These are phyloP conservation scores for Dactylellina haptotyla DNA, from an alignment of 2,329 filamentous ascomycete genomes.

Conservation along the genomic window DNA sequence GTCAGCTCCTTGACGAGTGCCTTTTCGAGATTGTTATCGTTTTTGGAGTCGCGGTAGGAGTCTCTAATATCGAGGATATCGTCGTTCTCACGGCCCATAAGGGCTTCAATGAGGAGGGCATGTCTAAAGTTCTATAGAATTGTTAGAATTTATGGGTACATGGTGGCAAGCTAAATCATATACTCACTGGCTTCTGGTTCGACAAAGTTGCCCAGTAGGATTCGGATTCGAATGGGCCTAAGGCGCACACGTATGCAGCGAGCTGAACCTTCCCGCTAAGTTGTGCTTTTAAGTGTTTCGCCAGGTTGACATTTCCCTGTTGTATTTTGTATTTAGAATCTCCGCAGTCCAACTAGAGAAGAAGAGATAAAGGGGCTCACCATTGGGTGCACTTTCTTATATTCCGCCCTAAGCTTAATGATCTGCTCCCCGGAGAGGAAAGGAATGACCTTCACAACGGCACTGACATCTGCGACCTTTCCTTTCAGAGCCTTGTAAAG, in stretches of 20 bases:
- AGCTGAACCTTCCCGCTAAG: slow-evolving; percentile 80
- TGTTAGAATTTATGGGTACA: slow-evolving; percentile 70
- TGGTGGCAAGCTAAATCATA: not conserved
- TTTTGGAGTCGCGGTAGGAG: slow-evolving; percentile 90
- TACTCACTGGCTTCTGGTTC: slow-evolving; percentile 72
- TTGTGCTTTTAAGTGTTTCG: slow-evolving; percentile 81
- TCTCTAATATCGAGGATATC: slow-evolving; percentile 89
- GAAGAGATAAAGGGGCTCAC: too few relatives aligned
- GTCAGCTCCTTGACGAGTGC: slow-evolving; percentile 95
- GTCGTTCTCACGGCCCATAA: slow-evolving; percentile 89
- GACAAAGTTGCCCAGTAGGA: slow-evolving; percentile 98
- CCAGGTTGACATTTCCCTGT: slow-evolving; percentile 80
- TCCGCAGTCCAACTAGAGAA: slow-evolving; percentile 68
- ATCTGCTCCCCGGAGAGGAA: slow-evolving; percentile 86
- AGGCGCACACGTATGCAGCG: slow-evolving; percentile 86
- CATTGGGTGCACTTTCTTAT: slow-evolving; percentile 81
- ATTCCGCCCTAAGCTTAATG: slow-evolving; percentile 83
- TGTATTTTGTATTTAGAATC: slow-evolving; percentile 16
- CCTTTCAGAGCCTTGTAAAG: slow-evolving; percentile 51
- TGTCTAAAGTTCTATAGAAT: slow-evolving; percentile 67
- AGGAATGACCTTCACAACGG: slow-evolving; percentile 84
- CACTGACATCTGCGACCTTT: slow-evolving; percentile 70
- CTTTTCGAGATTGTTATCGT: slow-evolving; percentile 78
- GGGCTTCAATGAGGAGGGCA: slow-evolving; percentile 88
- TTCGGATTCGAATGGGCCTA: slow-evolving; percentile 91